phyloP scores from a whole-genome alignment of 2,329 filamentous ascomycete species.

The Lasiodiplodia sp. region DNA sequence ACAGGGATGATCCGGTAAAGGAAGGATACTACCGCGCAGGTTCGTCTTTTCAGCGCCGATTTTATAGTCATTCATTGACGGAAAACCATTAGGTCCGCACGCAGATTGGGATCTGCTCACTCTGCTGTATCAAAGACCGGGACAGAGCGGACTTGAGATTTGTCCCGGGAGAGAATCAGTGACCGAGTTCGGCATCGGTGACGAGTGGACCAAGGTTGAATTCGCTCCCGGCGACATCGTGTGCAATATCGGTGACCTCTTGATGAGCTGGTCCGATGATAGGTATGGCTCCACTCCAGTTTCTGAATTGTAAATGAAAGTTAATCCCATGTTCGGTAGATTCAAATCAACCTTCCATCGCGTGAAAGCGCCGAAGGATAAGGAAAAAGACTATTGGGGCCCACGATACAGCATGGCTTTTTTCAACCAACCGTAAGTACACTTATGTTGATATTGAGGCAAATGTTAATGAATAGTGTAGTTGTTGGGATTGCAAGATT shows the following conservation, averaged over 20 bases:
- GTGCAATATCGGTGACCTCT: conserved; percentile 71
- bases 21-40: conserved; percentile 66
- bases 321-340: conserved; percentile 40
- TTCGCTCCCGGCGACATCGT: conserved; percentile 63
- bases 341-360: conserved; percentile 73
- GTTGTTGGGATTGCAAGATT: conserved; percentile 61
- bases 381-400: conserved; percentile 60
- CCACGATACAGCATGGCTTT: conserved; percentile 71
- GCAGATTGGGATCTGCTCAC: conserved; percentile 65
- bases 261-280: conserved; percentile 73
- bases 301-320: neutral
- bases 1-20: conserved; percentile 32
- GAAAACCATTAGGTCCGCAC: neutral
- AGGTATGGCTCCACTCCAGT: neutral
- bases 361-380: conserved; percentile 66
- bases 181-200: conserved; percentile 65
- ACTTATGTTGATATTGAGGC: too few relatives aligned
- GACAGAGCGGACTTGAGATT: conserved; percentile 69
- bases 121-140: conserved; percentile 67
- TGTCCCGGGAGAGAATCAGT: conserved; percentile 69
- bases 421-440: conserved; percentile 65
- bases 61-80: neutral
- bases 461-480: neutral
- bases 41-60: neutral
- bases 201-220: conserved; percentile 70